Percentiles rank a stretch among this genome's conserved stretches.
Conservation (phyloP, 2,329 filamentous ascomycete genomes). For the Fusarium nematophilum region DNA sequence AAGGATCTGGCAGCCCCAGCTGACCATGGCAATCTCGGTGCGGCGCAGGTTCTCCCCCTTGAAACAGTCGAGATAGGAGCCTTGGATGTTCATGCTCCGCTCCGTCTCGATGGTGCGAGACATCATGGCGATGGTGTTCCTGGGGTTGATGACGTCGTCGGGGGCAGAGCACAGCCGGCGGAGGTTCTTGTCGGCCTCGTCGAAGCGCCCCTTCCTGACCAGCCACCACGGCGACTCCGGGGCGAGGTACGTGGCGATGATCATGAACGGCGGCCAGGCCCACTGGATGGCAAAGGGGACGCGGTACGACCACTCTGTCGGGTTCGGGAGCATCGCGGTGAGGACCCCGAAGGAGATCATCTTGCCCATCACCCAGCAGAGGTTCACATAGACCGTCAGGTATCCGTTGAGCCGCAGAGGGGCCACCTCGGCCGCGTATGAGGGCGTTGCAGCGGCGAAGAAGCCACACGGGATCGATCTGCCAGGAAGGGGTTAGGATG, state of each 20-base stretch:
- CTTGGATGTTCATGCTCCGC: constrained; percentile 23
- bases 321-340: not conserved
- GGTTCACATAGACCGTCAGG: not conserved
- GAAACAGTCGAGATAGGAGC: constrained; percentile 57
- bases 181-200: constrained; percentile 3
- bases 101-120: constrained; percentile 26
- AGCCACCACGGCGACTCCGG: too few species aligned
- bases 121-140: constrained; percentile 29
- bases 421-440: not conserved
- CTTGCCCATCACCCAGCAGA: not conserved
- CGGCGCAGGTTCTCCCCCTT: constrained; percentile 56
- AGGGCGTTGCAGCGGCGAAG: not conserved
- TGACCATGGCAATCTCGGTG: constrained; percentile 53
- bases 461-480: not conserved
- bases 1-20: constrained; percentile 52
- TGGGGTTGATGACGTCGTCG: not conserved
- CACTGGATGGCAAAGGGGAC: constrained; percentile 12
- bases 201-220: constrained; percentile 3
- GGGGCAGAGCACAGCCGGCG: constrained; percentile 7
- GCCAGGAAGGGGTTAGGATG: too few species aligned
- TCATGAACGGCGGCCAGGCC: constrained; percentile 12
- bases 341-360: not conserved
- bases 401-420: not conserved
- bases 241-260: constrained; percentile 10
- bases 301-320: constrained; percentile 12